phyloP scores from a whole-genome alignment of 805 yeast genomes.

The Zygosaccharomyces pseudorouxii region DNA sequence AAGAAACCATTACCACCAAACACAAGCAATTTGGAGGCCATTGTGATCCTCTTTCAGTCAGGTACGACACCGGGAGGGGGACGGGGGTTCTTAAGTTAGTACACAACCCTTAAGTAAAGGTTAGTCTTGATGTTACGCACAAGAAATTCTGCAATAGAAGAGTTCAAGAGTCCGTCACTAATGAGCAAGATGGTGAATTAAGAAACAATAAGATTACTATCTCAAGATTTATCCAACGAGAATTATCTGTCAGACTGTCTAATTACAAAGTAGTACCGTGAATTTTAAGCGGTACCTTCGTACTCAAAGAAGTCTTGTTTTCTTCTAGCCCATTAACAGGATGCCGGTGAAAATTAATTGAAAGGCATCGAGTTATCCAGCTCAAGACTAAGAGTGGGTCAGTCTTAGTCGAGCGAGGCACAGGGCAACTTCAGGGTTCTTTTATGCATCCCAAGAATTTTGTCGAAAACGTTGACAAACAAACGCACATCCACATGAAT shows the following conservation, averaged over 20 bases:
- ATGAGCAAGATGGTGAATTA: background rate
- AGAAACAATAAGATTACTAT: background rate
- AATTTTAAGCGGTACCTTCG: slow-evolving; percentile 40
- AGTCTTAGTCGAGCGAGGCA: slow-evolving; percentile 58
- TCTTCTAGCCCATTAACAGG: slow-evolving; percentile 45
- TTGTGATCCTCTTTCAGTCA: background rate
- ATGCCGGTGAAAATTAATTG: background rate
- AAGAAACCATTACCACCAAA: slow-evolving; percentile 89
- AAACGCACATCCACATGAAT: background rate
- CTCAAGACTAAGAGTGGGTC: slow-evolving; percentile 47
- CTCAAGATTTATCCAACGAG: background rate
- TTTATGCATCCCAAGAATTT: background rate
- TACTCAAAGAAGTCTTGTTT: slow-evolving; percentile 52
- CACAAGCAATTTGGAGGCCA: slow-evolving; percentile 45
- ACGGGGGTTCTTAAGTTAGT: background rate
- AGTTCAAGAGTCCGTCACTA: background rate
- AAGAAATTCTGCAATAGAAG: background rate
- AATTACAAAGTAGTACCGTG: slow-evolving; percentile 31
- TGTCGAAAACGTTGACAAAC: background rate
- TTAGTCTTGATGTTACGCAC: background rate
- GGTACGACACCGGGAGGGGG: background rate
- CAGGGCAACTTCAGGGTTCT: slow-evolving; percentile 41
- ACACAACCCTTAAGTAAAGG: too few species aligned
- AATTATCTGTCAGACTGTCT: slow-evolving; percentile 23
- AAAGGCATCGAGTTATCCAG: slow-evolving; percentile 43